Conservation (phyloP, 2,329 filamentous ascomycete species). For the Aspergillus novoparasiticus region DNA sequence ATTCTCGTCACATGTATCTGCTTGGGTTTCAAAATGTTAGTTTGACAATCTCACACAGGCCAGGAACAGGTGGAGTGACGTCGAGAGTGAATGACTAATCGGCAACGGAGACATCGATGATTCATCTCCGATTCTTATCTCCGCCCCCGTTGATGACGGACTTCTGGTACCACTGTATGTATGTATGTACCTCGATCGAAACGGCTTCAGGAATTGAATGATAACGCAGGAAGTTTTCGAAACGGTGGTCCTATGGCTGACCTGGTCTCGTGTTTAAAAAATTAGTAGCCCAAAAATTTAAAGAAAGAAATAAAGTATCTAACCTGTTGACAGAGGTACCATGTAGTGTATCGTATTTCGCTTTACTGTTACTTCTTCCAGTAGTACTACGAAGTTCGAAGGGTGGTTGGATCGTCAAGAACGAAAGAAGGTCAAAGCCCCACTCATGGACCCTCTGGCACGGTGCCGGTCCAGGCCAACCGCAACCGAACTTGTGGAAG, state of each 20-base stretch:
- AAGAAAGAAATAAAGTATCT: not conserved
- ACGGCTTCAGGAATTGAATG: not conserved
- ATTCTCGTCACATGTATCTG: not conserved
- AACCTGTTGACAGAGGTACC: not conserved
- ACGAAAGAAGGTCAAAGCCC: constrained; percentile 1
- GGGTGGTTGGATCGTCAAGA: not conserved
- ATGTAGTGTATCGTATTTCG: not conserved
- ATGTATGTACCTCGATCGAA: no score
- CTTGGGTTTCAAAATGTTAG: no score
- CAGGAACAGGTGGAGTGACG: not conserved
- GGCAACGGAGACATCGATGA: constrained; percentile 5
- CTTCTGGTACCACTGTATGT: no score
- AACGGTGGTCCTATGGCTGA: not conserved
- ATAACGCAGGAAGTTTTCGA: not conserved
- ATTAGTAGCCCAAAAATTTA: not conserved
- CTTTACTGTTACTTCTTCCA: not conserved
- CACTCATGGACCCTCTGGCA: constrained; percentile 2
- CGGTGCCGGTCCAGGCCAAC: not conserved
- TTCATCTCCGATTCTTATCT: constrained; percentile 10
- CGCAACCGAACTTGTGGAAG: constrained; percentile 7
- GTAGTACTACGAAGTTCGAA: not conserved
- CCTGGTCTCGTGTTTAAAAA: not conserved
- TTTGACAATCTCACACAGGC: no score
- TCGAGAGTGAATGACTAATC: constrained; percentile 12
- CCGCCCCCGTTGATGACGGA: constrained; percentile 5